Base-by-base conservation (phyloP, 768 basidiomycete genomes). In the Suillus subaureus region DNA sequence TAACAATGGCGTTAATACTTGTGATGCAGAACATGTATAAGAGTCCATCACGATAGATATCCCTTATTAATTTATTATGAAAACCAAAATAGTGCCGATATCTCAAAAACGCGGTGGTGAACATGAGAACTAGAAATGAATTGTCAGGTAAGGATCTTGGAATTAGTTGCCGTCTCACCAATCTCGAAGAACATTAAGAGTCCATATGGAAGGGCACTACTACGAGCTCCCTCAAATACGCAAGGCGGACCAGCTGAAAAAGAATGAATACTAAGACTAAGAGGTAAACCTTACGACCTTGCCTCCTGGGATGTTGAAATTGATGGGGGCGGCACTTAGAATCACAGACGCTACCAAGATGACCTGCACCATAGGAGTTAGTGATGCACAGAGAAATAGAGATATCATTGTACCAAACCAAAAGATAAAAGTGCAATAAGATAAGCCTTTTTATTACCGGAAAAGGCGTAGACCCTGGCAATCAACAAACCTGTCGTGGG, bases 181-280 rank as follows among this genome's bases (percentile, higher is more conserved):
- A 60, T 58, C 43, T 64, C 63, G 37, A 61, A 64, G 35, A 60
- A 23, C 13, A 47, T 31, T 8, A 64, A 42, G 26, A 64, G 45
- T 13, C 28, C 63, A 45, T 64, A 64, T 2, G 16, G 18, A 28
- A 64, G 42, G 13, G 57, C 55, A 43, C 42, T 60, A 7, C 39
- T 58, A 21, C 28, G 37, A 31, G 35, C 56, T 0, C 63, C 42
- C 45, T 57, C 56, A 3, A 64, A 60, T 4, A 42, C 39, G 40
- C 63, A 64, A 51, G 23, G 49, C 49, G 23, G 49, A 6, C 12
- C 13, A 15, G 3, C 49, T 51, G 23, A 3, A 51, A 26, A 13
- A 26, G 15, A 26, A 51, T 51, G 23, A 51, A 51, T 26, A 26
- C 26, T 15, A 51, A 26, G 23, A 51, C 23, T 15, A 26, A 26